phyloP scores from a whole-genome alignment of 2,329 filamentous ascomycete species.

The Colletotrichum phormii region DNA sequence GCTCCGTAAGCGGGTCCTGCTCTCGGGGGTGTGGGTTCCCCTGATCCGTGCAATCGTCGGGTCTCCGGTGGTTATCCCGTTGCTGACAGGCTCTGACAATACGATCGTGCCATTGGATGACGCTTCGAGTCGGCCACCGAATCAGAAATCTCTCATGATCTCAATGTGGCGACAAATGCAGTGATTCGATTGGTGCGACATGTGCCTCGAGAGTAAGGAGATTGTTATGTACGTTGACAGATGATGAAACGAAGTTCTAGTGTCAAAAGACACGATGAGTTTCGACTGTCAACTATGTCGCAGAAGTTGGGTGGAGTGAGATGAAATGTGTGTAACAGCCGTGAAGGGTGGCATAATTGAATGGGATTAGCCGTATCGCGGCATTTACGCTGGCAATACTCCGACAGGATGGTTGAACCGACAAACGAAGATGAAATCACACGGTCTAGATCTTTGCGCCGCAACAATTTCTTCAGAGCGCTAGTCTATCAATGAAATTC shows the following conservation, averaged over 20 bases:
- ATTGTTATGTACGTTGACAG: too few relatives aligned
- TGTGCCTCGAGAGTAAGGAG: too few relatives aligned
- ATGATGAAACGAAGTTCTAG: too few relatives aligned
- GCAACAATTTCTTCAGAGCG: constrained; percentile 1
- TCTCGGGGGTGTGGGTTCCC: neutral
- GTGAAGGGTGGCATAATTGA: too few relatives aligned
- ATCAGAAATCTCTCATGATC: neutral
- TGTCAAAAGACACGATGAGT: too few relatives aligned
- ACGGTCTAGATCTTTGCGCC: neutral
- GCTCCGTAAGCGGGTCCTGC: neutral
- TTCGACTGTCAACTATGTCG: too few relatives aligned
- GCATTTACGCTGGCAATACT: neutral
- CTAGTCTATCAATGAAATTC: constrained; percentile 5
- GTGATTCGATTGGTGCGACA: neutral
- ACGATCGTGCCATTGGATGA: neutral
- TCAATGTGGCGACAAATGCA: neutral
- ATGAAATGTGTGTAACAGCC: too few relatives aligned
- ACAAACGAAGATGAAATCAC: neutral
- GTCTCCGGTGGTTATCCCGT: neutral
- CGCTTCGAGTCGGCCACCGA: too few relatives aligned
- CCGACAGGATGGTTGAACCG: rapidly evolving
- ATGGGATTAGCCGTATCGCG: too few relatives aligned
- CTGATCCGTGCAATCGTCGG: neutral
- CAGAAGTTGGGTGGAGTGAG: too few relatives aligned
- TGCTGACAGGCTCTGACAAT: neutral